Evolutionary conservation across 331 rosid species (phyloP), one percentile per base, ranked within the genome.

Genomic region (Saraca asoca): DNA sequence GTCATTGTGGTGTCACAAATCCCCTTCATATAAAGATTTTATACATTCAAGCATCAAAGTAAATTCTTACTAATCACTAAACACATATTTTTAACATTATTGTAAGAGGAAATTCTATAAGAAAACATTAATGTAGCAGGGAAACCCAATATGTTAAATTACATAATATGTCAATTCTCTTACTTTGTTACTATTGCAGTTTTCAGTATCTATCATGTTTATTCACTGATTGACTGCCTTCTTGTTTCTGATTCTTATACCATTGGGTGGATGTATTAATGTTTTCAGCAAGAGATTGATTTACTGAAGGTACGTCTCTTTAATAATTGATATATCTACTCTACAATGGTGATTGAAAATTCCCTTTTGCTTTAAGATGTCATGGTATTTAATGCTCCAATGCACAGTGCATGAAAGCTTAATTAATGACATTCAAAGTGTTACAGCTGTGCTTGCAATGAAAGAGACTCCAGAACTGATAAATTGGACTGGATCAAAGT

Each of bases 281-380:
- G 67, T 72, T 70, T 60, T 77, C 79, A 94, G 97, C 99, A 94
- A 90, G 99, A 94, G 93, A 94, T 94, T 70, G 99, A 94, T 84
- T 82, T 94, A 68, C 81, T 94, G 19, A 90, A 94, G 99, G 99
- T 94, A 85, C 59, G 33, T 76, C 16, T 60, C 45, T 51, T 49
- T 45, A 64, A 57, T 45, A 12, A 33, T 15, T 24, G 50, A 55
- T 79, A 50, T 71, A 54, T 71, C 75, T 13, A 57, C 60, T 51
- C 59, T 75, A 8, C 46, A 52, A 51, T 77, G 50, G 66, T 43
- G 5, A 15, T 56, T 69, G 33, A 51, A n/a, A 19, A 49, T 67
- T 58, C 42, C 42, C 42, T 73, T 37, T 69, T 61, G 60, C 67
- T 37, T 69, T 46, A 69, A 52, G 20, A 41, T 52, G 50, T 37